A percentile compares a stretch with the other conserved stretches of the same genome.
phyloP scores from a whole-genome alignment of 2,329 filamentous ascomycete species.

The Aspergillus quadrilineatus region DNA sequence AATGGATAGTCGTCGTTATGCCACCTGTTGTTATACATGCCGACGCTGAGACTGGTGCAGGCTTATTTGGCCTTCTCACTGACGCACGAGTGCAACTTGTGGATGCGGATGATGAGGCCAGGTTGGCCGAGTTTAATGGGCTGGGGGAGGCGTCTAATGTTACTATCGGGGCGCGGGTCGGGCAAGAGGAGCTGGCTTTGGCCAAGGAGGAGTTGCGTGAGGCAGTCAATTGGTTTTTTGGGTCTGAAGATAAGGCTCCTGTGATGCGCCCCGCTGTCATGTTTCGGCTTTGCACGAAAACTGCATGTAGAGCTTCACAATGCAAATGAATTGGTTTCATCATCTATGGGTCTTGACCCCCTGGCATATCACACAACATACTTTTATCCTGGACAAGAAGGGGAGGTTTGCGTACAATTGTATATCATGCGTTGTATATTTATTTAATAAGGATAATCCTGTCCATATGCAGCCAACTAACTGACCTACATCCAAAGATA shows the following conservation, averaged over 20 bases:
- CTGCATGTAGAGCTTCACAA: neutral
- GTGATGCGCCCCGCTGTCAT: neutral
- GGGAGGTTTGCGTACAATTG: too few relatives aligned
- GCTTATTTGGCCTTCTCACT: conserved; percentile 7
- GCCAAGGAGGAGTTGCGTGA: neutral
- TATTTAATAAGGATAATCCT: too few relatives aligned
- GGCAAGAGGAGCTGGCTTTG: neutral
- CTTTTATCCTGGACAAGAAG: too few relatives aligned
- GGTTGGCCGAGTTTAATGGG: neutral
- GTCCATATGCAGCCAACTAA: too few relatives aligned
- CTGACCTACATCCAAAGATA: too few relatives aligned
- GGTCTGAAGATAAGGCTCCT: neutral
- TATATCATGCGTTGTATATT: too few relatives aligned
- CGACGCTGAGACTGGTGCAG: neutral
- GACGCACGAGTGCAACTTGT: conserved; percentile 14
- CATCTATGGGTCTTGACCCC: too few relatives aligned
- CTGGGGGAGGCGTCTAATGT: neutral
- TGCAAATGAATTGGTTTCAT: too few relatives aligned
- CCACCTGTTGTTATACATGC: conserved; percentile 10
- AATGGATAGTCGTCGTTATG: neutral
- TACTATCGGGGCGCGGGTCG: neutral
- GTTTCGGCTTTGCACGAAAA: conserved; percentile 1
- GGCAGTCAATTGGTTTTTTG: neutral
- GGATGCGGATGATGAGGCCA: conserved; percentile 1
- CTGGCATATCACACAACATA: too few relatives aligned